Percentiles rank a stretch among this genome's conserved stretches.
These are phyloP conservation scores for Petunia axillaris DNA, from an alignment of 257 asterid species.

Conservation along the genomic window DNA sequence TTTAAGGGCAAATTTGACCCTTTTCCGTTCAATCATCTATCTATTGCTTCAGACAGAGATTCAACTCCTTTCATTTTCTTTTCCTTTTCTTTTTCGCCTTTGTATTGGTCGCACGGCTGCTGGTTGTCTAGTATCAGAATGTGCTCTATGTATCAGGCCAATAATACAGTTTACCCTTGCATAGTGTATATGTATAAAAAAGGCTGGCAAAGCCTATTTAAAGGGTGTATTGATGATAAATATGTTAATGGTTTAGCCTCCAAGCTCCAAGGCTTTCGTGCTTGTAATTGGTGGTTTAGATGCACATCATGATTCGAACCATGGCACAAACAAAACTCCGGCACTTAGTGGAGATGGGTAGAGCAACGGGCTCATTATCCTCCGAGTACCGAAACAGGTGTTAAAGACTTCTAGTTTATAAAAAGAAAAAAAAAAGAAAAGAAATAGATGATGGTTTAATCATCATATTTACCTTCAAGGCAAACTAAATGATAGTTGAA, in stretches of 20 bases:
- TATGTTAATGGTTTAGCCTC: background rate
- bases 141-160: background rate
- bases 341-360: no score
- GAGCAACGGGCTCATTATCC: no score
- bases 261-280: no score
- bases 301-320: no score
- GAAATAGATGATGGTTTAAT: background rate
- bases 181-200: background rate
- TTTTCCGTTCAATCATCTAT: no score
- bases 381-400: no score
- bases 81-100: background rate
- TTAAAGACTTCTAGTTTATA: no score
- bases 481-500: background rate
- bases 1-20: no score
- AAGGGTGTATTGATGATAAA: background rate
- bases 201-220: background rate
- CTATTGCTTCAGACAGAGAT: background rate
- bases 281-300: no score
- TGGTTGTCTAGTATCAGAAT: background rate
- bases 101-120: no score
- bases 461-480: background rate
- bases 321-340: no score
- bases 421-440: no score
- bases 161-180: background rate
- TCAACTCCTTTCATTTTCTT: background rate